Base-by-base conservation (phyloP, 495 filamentous ascomycete genomes). In the Neurospora sp. region DNA sequence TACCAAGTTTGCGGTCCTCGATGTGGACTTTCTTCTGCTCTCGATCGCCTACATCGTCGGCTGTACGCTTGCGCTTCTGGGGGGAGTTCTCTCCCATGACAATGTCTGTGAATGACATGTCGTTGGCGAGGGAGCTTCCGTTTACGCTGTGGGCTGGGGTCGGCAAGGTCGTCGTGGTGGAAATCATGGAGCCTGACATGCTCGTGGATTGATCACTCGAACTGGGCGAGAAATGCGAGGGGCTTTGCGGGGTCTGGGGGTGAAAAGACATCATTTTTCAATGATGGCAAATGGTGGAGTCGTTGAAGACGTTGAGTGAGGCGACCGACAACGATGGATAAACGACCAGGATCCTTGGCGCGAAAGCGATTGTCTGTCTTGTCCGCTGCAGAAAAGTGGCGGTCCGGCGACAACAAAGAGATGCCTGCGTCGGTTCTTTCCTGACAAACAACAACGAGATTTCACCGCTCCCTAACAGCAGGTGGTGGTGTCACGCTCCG, bases 181-280 rank as follows among this genome's bases (percentile, higher is more conserved):
- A 82, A 66, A 81, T 79, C 77, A 82, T 83, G 54, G 83, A 85
- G 74, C 80, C 82, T 71, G 79, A 81, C 80, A 83, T 80, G 82
- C 82, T 85, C 71, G 79, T 82, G 74, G 77, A 78, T 72, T 79
- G 81, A 72, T 85, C 84, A 75, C 77, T 83, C 76, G 81, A 81
- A 75, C 77, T 81, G 42, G 85, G 84, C 72, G 84, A 86, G 73
- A 85, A 80, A 74, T 86, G 84, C 77, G 87, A 88, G 77, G 87
- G 87, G 75, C 87, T 89, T 80, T 89, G 85, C 74, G 87, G 87
- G n/a, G 87, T 89, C 75, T 88, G 86, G 46, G 87, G 87, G 77
- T 88, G 85, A 82, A 87, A 86, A 78, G 82, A 86, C 85, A 86
- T 86, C 79, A 80, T 84, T 79, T 78, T 78, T 72, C 72, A 79